Conservation (phyloP, 257 asterid species). For the Capsicum baccatum region DNA sequence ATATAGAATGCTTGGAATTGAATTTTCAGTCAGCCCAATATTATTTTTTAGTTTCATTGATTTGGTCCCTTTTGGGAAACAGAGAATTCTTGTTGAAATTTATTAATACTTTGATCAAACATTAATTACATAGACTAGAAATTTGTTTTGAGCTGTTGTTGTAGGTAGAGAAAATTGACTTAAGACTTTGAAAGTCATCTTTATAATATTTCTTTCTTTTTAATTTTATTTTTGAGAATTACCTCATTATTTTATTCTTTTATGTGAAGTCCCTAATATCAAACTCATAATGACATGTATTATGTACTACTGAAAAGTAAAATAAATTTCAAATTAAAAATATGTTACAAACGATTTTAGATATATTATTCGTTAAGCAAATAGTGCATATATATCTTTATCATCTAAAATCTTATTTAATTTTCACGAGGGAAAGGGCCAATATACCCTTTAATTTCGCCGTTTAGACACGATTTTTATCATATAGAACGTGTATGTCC, state of each 20-base stretch:
- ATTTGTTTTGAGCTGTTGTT: not conserved
- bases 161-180: slow-evolving; percentile 11
- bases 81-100: slow-evolving; percentile 6
- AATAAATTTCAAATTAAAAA: not conserved
- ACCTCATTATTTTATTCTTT: not conserved
- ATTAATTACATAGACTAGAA: not conserved
- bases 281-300: not conserved
- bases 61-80: slow-evolving; percentile 22
- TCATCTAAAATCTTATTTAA: too few species aligned
- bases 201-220: not conserved
- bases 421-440: too few species aligned
- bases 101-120: not conserved
- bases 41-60: not conserved
- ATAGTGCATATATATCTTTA: too few species aligned
- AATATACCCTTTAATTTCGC: too few species aligned
- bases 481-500: too few species aligned
- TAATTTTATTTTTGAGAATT: not conserved
- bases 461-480: too few species aligned
- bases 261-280: not conserved
- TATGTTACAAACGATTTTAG: not conserved
- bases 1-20: not conserved
- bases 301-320: not conserved
- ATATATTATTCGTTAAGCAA: not conserved
- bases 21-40: not conserved
- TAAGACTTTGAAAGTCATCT: slow-evolving; percentile 2